phyloP scores from a whole-genome alignment of 179 eudicot genomes.

The Drosera spatulata region DNA sequence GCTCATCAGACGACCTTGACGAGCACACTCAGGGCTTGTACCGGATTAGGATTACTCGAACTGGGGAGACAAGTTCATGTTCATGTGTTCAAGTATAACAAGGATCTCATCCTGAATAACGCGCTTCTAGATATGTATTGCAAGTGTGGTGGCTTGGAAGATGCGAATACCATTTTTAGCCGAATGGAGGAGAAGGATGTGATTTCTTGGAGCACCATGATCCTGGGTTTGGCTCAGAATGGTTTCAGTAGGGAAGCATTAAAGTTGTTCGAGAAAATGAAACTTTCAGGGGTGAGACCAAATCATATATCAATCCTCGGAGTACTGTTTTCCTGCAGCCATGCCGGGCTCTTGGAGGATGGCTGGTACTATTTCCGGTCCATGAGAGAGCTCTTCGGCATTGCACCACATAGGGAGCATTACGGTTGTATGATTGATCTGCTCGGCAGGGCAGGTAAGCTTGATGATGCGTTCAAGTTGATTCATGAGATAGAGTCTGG shows the following conservation, averaged over 20 bases:
- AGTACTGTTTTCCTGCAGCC: conserved; percentile 64
- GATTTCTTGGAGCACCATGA: conserved; percentile 69
- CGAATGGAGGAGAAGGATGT: conserved; percentile 46
- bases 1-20: conserved; percentile 49
- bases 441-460: conserved; percentile 60
- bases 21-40: conserved; percentile 52
- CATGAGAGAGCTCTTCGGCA: conserved; percentile 41
- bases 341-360: conserved; percentile 49
- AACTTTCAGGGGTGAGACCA: conserved; percentile 21
- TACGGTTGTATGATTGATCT: conserved; percentile 74
- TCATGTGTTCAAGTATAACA: conserved; percentile 43
- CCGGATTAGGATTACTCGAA: conserved; percentile 38
- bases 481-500: conserved; percentile 41
- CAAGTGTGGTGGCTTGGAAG: conserved; percentile 54
- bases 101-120: conserved; percentile 48
- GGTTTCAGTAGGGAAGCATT: conserved; percentile 51
- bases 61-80: conserved; percentile 68
- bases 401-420: conserved; percentile 53
- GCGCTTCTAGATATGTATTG: conserved; percentile 74
- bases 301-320: conserved; percentile 49
- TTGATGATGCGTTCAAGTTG: conserved; percentile 43
- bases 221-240: conserved; percentile 51
- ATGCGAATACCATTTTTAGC: conserved; percentile 28
- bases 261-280: conserved; percentile 34
- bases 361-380: conserved; percentile 36